Percentiles rank a stretch among this genome's conserved stretches.
Evolutionary conservation across 140 eudicot species (phyloP).

Genomic region (Cichorium intybus): DNA sequence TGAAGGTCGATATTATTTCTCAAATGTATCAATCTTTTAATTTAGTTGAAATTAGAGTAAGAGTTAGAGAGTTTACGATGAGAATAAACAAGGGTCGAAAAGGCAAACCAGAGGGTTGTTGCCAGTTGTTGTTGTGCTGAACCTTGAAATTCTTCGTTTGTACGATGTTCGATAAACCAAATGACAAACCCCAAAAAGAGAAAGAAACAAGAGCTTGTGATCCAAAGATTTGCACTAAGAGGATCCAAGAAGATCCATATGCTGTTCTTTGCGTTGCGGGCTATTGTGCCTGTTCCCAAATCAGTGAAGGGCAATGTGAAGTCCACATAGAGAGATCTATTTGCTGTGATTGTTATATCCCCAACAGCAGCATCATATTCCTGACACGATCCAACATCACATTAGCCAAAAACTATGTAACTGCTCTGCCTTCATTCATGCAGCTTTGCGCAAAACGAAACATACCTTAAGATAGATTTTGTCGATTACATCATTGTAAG

Average conservation of each 20-base stretch:
- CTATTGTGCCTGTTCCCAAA: constrained; percentile 32
- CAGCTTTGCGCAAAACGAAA: not conserved
- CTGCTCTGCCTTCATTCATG: no score
- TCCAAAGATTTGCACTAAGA: constrained; percentile 29
- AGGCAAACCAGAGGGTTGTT: constrained; percentile 36
- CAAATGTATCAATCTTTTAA: constrained; percentile 10
- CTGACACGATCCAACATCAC: not conserved
- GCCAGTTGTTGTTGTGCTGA: constrained; percentile 19
- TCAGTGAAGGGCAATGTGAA: constrained; percentile 43
- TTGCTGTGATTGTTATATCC: constrained; percentile 26
- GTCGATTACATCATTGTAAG: constrained; percentile 21
- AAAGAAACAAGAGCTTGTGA: constrained; percentile 25
- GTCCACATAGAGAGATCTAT: constrained; percentile 40
- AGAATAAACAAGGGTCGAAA: constrained; percentile 34
- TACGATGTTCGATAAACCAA: constrained; percentile 28
- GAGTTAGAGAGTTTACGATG: constrained; percentile 23
- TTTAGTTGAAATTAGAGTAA: no score
- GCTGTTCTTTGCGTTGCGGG: constrained; percentile 10
- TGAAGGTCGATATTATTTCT: no score
- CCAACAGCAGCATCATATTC: constrained; percentile 19
- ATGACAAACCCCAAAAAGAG: constrained; percentile 26
- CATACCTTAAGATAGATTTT: constrained; percentile 26
- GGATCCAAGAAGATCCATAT: constrained; percentile 42
- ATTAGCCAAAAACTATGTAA: not conserved
- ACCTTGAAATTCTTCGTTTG: constrained; percentile 38